phyloP scores from a whole-genome alignment of 495 filamentous ascomycete genomes.

The Melanomma pulvis-pyrius region DNA sequence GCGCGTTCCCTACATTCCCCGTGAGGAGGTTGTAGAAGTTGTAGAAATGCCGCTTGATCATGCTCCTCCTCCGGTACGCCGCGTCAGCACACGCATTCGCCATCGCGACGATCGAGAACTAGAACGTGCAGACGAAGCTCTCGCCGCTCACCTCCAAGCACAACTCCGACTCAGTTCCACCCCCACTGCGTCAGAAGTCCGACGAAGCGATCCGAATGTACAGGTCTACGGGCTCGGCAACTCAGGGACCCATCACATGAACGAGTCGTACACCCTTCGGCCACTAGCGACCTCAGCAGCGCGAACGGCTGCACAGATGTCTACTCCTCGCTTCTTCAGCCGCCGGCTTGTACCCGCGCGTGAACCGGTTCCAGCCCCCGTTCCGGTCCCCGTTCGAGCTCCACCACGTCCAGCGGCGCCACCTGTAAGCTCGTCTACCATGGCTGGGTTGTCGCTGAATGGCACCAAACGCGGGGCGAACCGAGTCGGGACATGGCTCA shows the following conservation, averaged over 20 bases:
- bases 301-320: constrained; percentile 17
- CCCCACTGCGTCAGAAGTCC: constrained; percentile 19
- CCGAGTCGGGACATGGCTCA: constrained; percentile 39
- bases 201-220: constrained; percentile 17
- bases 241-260: constrained; percentile 31
- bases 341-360: constrained; percentile 12
- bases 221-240: constrained; percentile 37
- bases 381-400: not conserved
- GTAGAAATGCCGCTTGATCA: constrained; percentile 27
- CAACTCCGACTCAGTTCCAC: constrained; percentile 47
- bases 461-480: constrained; percentile 31
- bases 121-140: constrained; percentile 54
- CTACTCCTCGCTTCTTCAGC: constrained; percentile 27
- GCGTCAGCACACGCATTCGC: constrained; percentile 24
- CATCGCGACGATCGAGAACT: constrained; percentile 26
- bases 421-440: constrained; percentile 25
- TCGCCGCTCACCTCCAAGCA: constrained; percentile 58
- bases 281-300: constrained; percentile 22
- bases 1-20: constrained; percentile 51
- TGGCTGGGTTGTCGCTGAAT: constrained; percentile 39
- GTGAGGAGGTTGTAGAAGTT: constrained; percentile 32
- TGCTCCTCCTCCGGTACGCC: constrained; percentile 20
- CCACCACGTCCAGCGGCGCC: constrained; percentile 6
- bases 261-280: constrained; percentile 36
- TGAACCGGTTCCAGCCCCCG: not conserved